Conservation (phyloP, 2,329 filamentous ascomycete species). For the Rosellinia necatrix region DNA sequence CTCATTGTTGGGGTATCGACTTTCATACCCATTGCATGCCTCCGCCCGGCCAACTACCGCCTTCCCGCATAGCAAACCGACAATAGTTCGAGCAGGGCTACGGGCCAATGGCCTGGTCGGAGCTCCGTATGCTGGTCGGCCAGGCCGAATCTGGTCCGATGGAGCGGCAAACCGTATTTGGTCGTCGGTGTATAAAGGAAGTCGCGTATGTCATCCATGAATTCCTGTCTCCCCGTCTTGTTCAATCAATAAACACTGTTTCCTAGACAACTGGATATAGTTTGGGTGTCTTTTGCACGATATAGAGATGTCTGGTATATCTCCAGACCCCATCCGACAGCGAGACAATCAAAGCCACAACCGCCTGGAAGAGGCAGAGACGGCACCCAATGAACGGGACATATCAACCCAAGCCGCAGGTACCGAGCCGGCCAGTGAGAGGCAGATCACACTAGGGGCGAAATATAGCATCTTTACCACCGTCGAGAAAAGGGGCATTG, state of each 20-base stretch:
- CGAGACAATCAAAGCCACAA: not conserved
- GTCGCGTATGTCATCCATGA: not conserved
- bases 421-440: constrained; percentile 21
- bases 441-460: not conserved
- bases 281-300: not conserved
- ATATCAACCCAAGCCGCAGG: not conserved
- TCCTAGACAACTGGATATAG: not conserved
- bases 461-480: constrained; percentile 35
- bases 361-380: not conserved
- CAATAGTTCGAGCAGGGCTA: not conserved
- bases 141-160: constrained; percentile 10
- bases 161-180: not conserved
- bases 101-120: not conserved
- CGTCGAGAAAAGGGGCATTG: constrained; percentile 39
- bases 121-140: not conserved
- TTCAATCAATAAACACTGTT: too few species aligned
- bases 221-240: too few species aligned
- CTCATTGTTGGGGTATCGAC: not conserved
- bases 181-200: constrained; percentile 6
- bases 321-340: not conserved
- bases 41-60: not conserved
- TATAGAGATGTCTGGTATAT: constrained; percentile 9
- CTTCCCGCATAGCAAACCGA: not conserved
- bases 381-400: not conserved
- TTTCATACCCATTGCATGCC: not conserved